Evolutionary conservation across 2,329 filamentous ascomycete species (phyloP), one percentile per base, ranked within the genome.

Genomic region (Ramularia collo-cygni): DNA sequence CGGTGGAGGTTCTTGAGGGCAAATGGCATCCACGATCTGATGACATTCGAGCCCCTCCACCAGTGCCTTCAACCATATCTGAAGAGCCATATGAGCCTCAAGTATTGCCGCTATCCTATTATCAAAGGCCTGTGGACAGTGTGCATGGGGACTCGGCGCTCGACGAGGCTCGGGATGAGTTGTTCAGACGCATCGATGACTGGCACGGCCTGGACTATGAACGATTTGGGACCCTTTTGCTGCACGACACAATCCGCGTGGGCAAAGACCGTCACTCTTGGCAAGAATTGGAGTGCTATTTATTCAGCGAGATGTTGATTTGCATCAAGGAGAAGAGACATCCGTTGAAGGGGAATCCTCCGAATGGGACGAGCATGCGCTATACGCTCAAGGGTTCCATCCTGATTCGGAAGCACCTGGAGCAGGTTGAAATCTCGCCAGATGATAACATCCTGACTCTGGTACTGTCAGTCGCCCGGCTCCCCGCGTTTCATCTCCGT

Each of bases 301-400:
- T 98, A 19, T 98, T 98, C 59, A 86, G 84, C 4, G 92, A 98
- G 67, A 98, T 98, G 92, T 83, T 98, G 55, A 98, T 98, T 50
- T 98, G 92, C 59, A 88, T 98, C 46, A 98, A 96, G 66, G 92
- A 96, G 66, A 96, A 95, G 75, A 95, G 89, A 67, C 64, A 72
- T 7, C 61, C 70, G 8, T 52, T 70, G 28, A 55, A 63, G 33
- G 60, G 55, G 46, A 69, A 69, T 16, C 53, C 64, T 1, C 65
- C 66, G 13, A 68, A 70, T 4, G 74, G 73, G 15, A 74, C 75
- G 40, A 89, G 83, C 61, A 70, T 76, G 8, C 79, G 79, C 48
- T 95, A 84, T 69, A 94, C 89, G 0, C 71, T 98, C 29, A 98
- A 98, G 66, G 92, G 92, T 13, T 96, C 92, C 1, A 98, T 98